Evolutionary conservation across 2,329 filamentous ascomycete genomes (phyloP).

Genomic region (Coniochaeta prunicola): DNA sequence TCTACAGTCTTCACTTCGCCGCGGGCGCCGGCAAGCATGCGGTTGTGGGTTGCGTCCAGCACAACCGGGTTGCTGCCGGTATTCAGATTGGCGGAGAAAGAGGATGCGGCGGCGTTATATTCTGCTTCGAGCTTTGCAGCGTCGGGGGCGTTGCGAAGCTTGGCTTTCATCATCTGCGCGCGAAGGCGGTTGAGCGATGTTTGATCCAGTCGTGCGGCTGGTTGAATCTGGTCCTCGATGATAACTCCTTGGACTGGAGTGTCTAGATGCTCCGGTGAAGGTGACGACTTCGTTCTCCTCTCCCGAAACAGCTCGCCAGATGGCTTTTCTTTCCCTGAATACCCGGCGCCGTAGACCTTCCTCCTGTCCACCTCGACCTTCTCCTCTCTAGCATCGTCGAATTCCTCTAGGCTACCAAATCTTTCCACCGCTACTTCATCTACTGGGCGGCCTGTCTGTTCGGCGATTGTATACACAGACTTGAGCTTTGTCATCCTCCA

Average conservation of each 20-base stretch:
- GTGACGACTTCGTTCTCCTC: conserved; percentile 49
- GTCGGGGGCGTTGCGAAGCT: conserved; percentile 70
- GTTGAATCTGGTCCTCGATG: conserved; percentile 44
- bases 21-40: conserved; percentile 69
- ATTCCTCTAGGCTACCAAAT: conserved; percentile 73
- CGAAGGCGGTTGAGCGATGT: conserved; percentile 83
- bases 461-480: conserved; percentile 71
- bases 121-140: conserved; percentile 71
- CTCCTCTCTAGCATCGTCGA: conserved; percentile 91
- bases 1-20: conserved; percentile 71
- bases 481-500: conserved; percentile 97
- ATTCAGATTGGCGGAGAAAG: conserved; percentile 42
- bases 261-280: conserved; percentile 21
- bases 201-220: conserved; percentile 57
- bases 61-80: conserved; percentile 60
- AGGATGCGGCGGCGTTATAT: conserved; percentile 63
- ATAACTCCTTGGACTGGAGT: conserved; percentile 46
- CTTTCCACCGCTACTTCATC: conserved; percentile 80
- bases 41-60: conserved; percentile 80
- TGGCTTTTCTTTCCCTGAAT: conserved; percentile 78
- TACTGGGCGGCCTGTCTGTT: conserved; percentile 63
- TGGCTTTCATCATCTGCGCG: conserved; percentile 93
- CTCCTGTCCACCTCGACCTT: conserved; percentile 82
- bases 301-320: conserved; percentile 81
- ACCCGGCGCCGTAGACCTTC: conserved; percentile 75